phyloP scores from a whole-genome alignment of 352 stramenopile species.

The Phytopythium cucurbitacearum region DNA sequence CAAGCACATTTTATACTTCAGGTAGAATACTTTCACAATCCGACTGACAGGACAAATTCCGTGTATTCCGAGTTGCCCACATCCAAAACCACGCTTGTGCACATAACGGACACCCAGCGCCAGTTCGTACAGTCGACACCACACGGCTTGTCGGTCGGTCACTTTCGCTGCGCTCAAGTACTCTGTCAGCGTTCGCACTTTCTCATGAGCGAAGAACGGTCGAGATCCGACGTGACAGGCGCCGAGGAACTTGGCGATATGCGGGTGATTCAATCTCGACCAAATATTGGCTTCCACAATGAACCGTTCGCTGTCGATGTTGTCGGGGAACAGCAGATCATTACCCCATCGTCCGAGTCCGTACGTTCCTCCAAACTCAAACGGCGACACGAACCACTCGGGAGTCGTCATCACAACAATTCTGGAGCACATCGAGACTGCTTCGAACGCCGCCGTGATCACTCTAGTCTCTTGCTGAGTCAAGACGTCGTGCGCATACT shows the following conservation, averaged over 20 bases:
- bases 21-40: no score
- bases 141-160: not conserved
- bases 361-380: no score
- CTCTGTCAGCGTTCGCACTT: not conserved
- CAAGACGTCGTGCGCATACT: not conserved
- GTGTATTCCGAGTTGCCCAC: not conserved
- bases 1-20: no score
- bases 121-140: not conserved
- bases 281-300: not conserved
- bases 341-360: no score
- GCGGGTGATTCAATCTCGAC: conserved; percentile 11
- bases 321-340: not conserved
- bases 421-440: no score
- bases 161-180: not conserved
- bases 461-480: no score
- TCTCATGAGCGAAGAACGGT: conserved; percentile 1
- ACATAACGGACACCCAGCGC: not conserved
- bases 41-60: no score
- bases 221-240: conserved; percentile 9
- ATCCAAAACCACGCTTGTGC: not conserved
- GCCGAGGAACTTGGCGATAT: conserved; percentile 13
- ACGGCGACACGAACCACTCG: no score
- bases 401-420: no score
- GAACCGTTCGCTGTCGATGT: not conserved
- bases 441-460: no score